Evolutionary conservation across 2,329 filamentous ascomycete genomes (phyloP), one percentile per base, ranked within the genome.

Genomic region (Botryosphaeria dothidea): DNA sequence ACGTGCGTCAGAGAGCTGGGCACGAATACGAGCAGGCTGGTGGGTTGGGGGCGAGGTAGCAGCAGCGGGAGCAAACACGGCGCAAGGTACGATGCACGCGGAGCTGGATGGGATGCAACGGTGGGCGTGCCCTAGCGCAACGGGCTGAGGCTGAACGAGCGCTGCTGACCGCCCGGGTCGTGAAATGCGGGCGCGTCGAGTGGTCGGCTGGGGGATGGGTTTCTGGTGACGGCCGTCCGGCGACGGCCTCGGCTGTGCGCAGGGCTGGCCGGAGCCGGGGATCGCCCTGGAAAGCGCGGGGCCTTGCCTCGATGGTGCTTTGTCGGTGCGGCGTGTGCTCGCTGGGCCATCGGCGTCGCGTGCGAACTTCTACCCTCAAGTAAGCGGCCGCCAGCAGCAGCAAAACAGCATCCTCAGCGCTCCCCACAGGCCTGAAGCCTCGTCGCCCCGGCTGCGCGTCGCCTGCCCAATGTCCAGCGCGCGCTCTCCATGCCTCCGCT

Each of bases 401-500:
- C 48, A 29, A 17, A 41, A 17, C 52, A 38, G 36, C 52, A 27
- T 17, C 21, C 15, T 34, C 31, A 36, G 34, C 52, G 31, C 34
- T 19, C 52, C 31, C 52, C 21, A 19, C 17, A 21, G 21, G 54
- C 54, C 54, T 19, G 15, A n/a, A 13, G 49, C 41, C 43, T 41
- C 31, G 43, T 43, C 27, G 29, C 27, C 43, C n/a, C 8, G 46
- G 23, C 45, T 23, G 43, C 43, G 58, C 58, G 43, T 27, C 29
- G 11, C 15, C 27, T 25, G 38, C 38, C 43, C 49, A 45, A 51
- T 52, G 45, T 41, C 60, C 19, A 38, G 31, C 38, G 27, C 56
- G 41, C 56, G 56, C 56, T 65, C 46, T 61, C 64, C 56, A 65
- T 61, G 56, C 54, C 56, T 51, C 54, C 45, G 52, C 64, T 54